Percentiles rank a stretch among this genome's conserved stretches.
phyloP scores from a whole-genome alignment of 2,329 filamentous ascomycete species.

The Exophiala viscosa region DNA sequence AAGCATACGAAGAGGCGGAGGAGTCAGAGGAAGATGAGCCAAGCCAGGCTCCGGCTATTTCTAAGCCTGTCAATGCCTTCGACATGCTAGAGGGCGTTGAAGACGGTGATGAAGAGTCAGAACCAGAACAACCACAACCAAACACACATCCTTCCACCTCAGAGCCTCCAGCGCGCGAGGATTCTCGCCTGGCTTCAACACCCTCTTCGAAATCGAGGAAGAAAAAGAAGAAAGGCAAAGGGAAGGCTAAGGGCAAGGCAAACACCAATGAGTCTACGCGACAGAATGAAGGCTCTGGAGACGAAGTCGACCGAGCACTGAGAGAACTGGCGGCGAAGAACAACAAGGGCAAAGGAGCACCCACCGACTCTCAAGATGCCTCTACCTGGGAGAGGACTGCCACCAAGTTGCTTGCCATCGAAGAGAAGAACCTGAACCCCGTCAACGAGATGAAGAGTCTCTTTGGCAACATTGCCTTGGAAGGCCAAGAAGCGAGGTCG shows the following conservation, averaged over 20 bases:
- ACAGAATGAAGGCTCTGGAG: conserved; percentile 40
- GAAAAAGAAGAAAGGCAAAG: conserved; percentile 58
- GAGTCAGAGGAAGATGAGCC: conserved; percentile 41
- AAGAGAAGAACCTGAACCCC: conserved; percentile 73
- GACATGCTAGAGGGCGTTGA: conserved; percentile 50
- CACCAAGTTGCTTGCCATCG: conserved; percentile 57
- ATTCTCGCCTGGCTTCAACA: conserved; percentile 11
- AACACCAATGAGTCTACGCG: conserved; percentile 24
- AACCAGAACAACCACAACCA: conserved; percentile 31
- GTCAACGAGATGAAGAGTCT: conserved; percentile 84
- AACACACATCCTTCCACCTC: conserved; percentile 20
- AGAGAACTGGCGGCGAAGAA: conserved; percentile 53
- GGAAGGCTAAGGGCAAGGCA: conserved; percentile 51
- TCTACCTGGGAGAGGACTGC: conserved; percentile 42
- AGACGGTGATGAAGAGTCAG: conserved; percentile 35
- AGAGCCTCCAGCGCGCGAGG: conserved; percentile 23
- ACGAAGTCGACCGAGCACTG: conserved; percentile 66
- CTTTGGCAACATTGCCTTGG: conserved; percentile 63
- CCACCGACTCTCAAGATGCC: conserved; percentile 27
- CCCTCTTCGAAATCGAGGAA: conserved; percentile 31
- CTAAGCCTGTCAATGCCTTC: conserved; percentile 43
- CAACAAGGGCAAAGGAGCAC: conserved; percentile 20
- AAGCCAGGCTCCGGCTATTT: conserved; percentile 22
- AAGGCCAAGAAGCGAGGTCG: conserved; percentile 53
- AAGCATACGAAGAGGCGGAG: conserved; percentile 34